Evolutionary conservation across 192 early-diverging fungal genomes (phyloP), one percentile per base, ranked within the genome.

Genomic region (Chytriomyces hyalinus): DNA sequence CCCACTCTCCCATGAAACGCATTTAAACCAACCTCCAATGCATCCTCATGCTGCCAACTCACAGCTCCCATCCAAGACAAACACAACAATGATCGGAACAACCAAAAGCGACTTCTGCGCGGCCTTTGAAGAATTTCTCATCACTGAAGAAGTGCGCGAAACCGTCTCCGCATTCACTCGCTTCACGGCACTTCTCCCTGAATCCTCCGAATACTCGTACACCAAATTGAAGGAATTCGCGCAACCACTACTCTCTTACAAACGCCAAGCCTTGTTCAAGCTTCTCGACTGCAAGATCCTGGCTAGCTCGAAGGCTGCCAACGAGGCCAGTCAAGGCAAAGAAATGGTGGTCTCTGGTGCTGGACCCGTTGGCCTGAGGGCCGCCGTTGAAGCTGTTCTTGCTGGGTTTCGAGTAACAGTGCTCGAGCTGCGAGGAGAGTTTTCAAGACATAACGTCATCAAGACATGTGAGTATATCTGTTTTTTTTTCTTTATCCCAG

Each of bases 301-400:
- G 9, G 66, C 49, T n/a, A 22, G 13, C n/a, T 22, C 13, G n/a
- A 2, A 51, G 24, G 9, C 47, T 15, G 46, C 17, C 36, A 45
- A 68, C 61, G 63, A 57, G 50, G 6, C 43, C 45, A 13, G 24
- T 13, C 8, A 60, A 17, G 28, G 8, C 4, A 72, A 73, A 28
- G 51, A 64, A 5, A 67, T 81, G 11, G 36, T 86, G 47, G 60
- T 86, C 45, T 73, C 67, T 44, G 85, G 85, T 60, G 85, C 82
- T 67, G 85, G 85, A 1, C 85, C 85, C 8, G 83, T 83, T 70
- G 85, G 85, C 3, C 67, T 86, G 15, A 75, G 85, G 20, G 67
- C 83, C 15, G 85, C 85, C 11, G 59, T 82, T 36, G 85, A 86
- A 49, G 66, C 75, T 44, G 68, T 49, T 17, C 13, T 75, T 1